Evolutionary conservation across 768 basidiomycete species (phyloP), one percentile per base, ranked within the genome.

Genomic region (Leccinum obscurum): DNA sequence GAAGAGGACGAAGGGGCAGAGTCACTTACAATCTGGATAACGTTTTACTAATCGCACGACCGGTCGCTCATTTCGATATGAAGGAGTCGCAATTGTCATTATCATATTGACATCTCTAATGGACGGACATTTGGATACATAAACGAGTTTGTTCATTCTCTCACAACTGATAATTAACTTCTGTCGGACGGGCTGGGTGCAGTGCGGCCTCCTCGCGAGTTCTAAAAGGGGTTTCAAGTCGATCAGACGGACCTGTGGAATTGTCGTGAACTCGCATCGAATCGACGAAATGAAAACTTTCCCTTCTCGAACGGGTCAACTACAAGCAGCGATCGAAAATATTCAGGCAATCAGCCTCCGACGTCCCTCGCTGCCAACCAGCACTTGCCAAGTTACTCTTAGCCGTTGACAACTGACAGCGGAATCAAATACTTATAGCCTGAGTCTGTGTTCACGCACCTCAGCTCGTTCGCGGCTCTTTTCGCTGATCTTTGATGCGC

Each of bases 91-190:
- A 56, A 15, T 61, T 52, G 61, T 60, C 55, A 62, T 64, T 66
- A 68, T 62, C 63, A 54, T 64, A 63, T 63, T 70, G 54, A 63
- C 56, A 56, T 62, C 55, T 75, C 70, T 73, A 72, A 72, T 73
- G 59, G 70, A 66, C 72, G 73, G 72, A 75, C 55, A 75, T 75
- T 75, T 74, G 72, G 72, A 58, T 72, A 64, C 64, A 62, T 39
- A 39, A 39, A 17, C 37, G 37, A 39, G 37, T 39, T 39, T 15
- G 37, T 39, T 54, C 41, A 55, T 59, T 59, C 58, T 52, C 67
- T 30, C 30, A 30, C 60, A 55, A 63, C 55, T 59, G 32, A 52
- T 63, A 64, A 68, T 67, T 52, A 67, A 60, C 63, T 66, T 70
- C 62, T 66, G 62, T 70, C 54, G 61, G 60, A 62, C 62, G 55